Conservation (phyloP, 768 basidiomycete species). For the Boletellus ananiceps region DNA sequence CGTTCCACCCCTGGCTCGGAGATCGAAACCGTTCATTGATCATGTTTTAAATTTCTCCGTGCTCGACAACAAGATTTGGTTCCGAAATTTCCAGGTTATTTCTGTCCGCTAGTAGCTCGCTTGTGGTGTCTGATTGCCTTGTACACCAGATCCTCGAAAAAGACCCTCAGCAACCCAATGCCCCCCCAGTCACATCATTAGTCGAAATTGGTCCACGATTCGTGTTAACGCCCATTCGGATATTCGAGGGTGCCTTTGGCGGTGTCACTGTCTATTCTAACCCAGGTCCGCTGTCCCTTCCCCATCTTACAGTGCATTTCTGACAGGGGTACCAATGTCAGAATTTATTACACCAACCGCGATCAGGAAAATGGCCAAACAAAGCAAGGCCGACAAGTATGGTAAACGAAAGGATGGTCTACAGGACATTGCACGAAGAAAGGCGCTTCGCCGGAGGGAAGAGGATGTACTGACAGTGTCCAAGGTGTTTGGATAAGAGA, state of each 20-base stretch:
- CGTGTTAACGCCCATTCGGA: slow-evolving; percentile 93
- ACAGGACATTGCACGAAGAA: slow-evolving; percentile 58
- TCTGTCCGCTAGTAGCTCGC: background rate
- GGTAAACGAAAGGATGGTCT: slow-evolving; percentile 76
- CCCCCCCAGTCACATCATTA: slow-evolving; percentile 79
- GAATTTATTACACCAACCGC: slow-evolving; percentile 92
- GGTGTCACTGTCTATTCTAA: slow-evolving; percentile 96
- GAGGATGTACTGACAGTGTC: slow-evolving; percentile 81
- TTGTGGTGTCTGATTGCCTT: background rate
- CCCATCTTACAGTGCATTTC: background rate
- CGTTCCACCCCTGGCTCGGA: slow-evolving; percentile 85
- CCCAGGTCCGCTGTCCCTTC: slow-evolving; percentile 54
- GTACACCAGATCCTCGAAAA: slow-evolving; percentile 82
- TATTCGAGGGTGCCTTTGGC: slow-evolving; percentile 96
- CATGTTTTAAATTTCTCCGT: slow-evolving; percentile 96
- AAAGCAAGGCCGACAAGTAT: slow-evolving; percentile 79
- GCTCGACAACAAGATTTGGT: slow-evolving; percentile 96
- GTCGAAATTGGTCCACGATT: slow-evolving; percentile 97
- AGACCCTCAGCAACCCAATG: slow-evolving; percentile 84
- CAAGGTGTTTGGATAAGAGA: slow-evolving; percentile 80
- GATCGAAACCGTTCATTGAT: slow-evolving; percentile 95
- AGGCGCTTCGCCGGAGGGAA: slow-evolving; percentile 54
- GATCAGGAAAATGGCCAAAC: slow-evolving; percentile 62
- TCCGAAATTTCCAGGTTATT: slow-evolving; percentile 93
- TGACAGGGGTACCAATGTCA: slow-evolving; percentile 27